Evolutionary conservation across 129 eudicot genomes (phyloP).

Genomic region (Smallanthus sonchifolius): DNA sequence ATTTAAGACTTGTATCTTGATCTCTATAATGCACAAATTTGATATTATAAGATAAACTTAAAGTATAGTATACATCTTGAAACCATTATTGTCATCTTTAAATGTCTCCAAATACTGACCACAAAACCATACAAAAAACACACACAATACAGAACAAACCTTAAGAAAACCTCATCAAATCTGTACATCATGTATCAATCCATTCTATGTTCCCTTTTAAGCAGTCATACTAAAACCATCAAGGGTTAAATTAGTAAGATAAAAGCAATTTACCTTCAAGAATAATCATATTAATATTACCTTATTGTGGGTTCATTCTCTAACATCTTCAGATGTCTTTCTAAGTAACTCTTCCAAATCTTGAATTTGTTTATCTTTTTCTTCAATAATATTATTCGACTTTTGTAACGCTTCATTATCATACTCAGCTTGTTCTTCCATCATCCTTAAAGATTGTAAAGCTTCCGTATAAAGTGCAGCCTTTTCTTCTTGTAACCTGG

Average conservation of each 20-base stretch:
- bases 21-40: neutral
- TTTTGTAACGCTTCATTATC: conserved; percentile 79
- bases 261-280: neutral
- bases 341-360: conserved; percentile 54
- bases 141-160: neutral
- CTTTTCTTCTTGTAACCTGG: conserved; percentile 94
- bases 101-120: neutral
- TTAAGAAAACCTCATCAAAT: conserved; percentile 1
- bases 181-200: conserved; percentile 17
- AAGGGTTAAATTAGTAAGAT: neutral
- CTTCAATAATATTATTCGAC: conserved; percentile 60
- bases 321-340: conserved; percentile 27
- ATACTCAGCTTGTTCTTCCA: conserved; percentile 98
- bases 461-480: conserved; percentile 91
- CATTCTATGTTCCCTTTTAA: neutral
- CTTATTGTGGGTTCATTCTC: neutral
- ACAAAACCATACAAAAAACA: neutral
- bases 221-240: neutral
- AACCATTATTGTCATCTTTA: neutral
- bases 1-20: neutral
- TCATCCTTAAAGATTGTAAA: conserved; percentile 77
- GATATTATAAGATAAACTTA: neutral
- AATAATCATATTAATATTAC: neutral
- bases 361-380: conserved; percentile 69
- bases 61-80: conserved; percentile 4